phyloP scores from a whole-genome alignment of 2,329 filamentous ascomycete genomes.

The Fusarium brevicatenulatum region DNA sequence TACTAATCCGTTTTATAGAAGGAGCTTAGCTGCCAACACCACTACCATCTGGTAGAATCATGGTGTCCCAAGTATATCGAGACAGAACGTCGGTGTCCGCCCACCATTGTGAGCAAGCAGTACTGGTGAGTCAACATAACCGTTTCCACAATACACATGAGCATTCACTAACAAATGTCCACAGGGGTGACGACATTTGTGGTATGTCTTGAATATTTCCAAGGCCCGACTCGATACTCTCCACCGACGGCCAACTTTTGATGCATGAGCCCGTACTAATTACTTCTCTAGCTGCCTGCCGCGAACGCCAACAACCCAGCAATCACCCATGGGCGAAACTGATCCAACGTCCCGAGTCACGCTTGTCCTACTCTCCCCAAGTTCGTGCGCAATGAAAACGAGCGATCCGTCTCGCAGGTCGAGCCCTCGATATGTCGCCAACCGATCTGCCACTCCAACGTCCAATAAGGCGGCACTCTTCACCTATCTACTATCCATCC shows the following conservation, averaged over 20 bases:
- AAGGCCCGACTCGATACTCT: constrained; percentile 14
- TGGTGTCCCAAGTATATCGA: constrained; percentile 59
- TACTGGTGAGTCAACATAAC: constrained; percentile 52
- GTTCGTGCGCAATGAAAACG: constrained; percentile 45
- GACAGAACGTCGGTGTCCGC: constrained; percentile 56
- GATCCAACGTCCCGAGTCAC: constrained; percentile 49
- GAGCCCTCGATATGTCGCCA: constrained; percentile 22
- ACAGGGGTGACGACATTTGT: constrained; percentile 57
- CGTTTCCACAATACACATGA: background rate
- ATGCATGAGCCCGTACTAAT: constrained; percentile 35
- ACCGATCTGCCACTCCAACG: constrained; percentile 11
- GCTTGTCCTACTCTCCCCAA: constrained; percentile 43
- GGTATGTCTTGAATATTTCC: constrained; percentile 48
- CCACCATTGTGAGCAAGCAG: constrained; percentile 57
- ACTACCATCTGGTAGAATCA: constrained; percentile 61
- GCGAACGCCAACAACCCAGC: constrained; percentile 53
- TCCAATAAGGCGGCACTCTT: constrained; percentile 22
- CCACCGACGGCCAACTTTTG: constrained; percentile 7
- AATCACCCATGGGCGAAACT: constrained; percentile 53
- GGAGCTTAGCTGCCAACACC: constrained; percentile 61
- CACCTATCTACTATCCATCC: constrained; percentile 2
- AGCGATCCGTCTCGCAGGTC: constrained; percentile 15
- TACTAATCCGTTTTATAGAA: constrained; percentile 50
- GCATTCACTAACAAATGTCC: constrained; percentile 38
- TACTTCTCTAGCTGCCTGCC: constrained; percentile 49